Conservation (phyloP, 371 early-diverging fungal genomes). For the Phascolomyces articulosus region DNA sequence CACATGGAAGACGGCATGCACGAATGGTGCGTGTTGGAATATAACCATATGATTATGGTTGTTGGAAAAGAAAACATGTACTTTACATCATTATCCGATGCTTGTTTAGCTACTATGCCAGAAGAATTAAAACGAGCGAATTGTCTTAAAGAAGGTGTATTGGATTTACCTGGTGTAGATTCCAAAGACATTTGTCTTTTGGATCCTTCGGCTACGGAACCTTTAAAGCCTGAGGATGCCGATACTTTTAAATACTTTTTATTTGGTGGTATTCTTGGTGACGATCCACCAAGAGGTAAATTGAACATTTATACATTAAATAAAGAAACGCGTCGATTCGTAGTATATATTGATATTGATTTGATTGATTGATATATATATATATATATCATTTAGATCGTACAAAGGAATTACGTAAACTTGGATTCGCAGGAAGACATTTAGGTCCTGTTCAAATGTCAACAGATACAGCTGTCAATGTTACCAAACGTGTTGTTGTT, state of each 20-base stretch:
- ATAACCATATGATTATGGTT: conserved; percentile 71
- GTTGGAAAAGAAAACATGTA: conserved; percentile 63
- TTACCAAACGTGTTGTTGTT: conserved; percentile 62
- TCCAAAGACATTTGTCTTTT: conserved; percentile 71
- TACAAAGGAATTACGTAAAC: conserved; percentile 71
- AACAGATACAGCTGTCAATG: conserved; percentile 67
- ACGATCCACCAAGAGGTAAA: conserved; percentile 71
- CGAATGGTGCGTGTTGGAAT: conserved; percentile 77
- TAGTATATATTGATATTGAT: not conserved
- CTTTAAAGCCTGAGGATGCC: conserved; percentile 71
- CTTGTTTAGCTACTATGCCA: conserved; percentile 54
- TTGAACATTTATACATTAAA: not conserved
- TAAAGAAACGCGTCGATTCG: not conserved
- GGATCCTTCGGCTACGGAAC: conserved; percentile 66
- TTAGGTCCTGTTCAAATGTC: conserved; percentile 84
- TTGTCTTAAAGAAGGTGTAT: conserved; percentile 61
- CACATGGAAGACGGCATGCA: conserved; percentile 81
- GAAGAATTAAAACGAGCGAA: conserved; percentile 58
- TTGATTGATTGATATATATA: too few relatives aligned
- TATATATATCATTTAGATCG: too few relatives aligned
- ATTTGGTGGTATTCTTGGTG: conserved; percentile 85
- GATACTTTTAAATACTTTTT: conserved; percentile 72
- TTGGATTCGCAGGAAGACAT: conserved; percentile 79
- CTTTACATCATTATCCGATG: conserved; percentile 60
- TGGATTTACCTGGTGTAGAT: conserved; percentile 59